Conservation (phyloP, 2,329 filamentous ascomycete species). For the Talaromyces sp. region DNA sequence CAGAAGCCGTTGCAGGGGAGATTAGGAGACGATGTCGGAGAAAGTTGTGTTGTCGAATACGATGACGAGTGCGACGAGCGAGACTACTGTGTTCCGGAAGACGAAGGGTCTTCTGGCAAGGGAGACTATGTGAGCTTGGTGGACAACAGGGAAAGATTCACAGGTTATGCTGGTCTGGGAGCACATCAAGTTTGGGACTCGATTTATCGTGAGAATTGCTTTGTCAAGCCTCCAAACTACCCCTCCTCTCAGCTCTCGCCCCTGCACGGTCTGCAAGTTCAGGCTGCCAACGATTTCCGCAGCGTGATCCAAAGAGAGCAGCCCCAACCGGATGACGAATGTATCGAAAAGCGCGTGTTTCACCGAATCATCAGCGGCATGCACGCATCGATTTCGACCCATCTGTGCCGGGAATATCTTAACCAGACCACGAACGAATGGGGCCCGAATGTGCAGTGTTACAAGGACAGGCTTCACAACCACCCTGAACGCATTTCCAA, state of each 20-base stretch:
- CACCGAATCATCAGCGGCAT: constrained; percentile 93
- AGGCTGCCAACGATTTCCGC: constrained; percentile 58
- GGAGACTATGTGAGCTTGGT: constrained; percentile 95
- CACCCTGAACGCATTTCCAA: constrained; percentile 92
- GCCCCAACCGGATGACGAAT: constrained; percentile 68
- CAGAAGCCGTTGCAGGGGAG: constrained; percentile 73
- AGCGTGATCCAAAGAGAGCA: constrained; percentile 51
- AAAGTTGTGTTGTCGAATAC: constrained; percentile 95
- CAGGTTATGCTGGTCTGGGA: constrained; percentile 81
- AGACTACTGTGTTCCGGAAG: constrained; percentile 94
- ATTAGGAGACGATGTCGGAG: constrained; percentile 80
- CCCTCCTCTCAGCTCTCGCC: constrained; percentile 25
- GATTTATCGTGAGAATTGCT: constrained; percentile 97
- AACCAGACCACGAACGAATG: constrained; percentile 93
- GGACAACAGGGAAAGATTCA: constrained; percentile 92
- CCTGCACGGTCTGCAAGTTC: constrained; percentile 36
- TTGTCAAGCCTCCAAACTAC: constrained; percentile 50
- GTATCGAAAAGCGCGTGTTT: constrained; percentile 97
- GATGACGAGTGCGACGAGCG: constrained; percentile 95
- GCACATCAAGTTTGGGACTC: constrained; percentile 92
- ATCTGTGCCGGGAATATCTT: constrained; percentile 92
- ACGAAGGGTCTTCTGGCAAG: constrained; percentile 79
- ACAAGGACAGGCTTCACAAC: constrained; percentile 75
- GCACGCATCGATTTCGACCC: constrained; percentile 95
- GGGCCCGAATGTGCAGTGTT: constrained; percentile 87